These are phyloP conservation scores for Botryosphaeria dothidea DNA, from an alignment of 2,329 filamentous ascomycete species.

Conservation along the genomic window DNA sequence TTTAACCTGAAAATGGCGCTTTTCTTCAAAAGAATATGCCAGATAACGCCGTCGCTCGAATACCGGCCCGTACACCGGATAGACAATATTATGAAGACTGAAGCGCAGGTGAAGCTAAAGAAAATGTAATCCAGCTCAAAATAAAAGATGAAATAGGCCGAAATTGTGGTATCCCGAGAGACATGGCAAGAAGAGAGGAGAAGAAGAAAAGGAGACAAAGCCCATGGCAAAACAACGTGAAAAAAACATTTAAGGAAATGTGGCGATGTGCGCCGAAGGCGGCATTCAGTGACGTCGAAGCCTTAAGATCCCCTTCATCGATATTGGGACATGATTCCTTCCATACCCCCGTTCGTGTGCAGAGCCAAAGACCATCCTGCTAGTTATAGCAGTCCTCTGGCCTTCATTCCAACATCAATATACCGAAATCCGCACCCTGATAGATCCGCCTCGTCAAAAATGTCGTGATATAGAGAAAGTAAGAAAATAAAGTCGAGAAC, in stretches of 20 bases:
- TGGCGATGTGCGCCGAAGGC: not conserved
- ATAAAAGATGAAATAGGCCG: not conserved
- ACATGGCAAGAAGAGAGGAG: not conserved
- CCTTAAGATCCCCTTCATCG: not conserved
- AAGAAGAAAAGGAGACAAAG: not conserved
- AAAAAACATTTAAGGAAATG: not conserved
- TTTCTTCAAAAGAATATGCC: not conserved
- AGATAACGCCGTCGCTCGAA: conserved; percentile 1
- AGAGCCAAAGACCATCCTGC: not conserved
- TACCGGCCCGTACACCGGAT: not conserved
- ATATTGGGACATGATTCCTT: not conserved
- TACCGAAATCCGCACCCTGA: not conserved
- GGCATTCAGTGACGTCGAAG: not conserved
- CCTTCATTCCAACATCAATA: not conserved
- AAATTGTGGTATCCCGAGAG: conserved; percentile 7
- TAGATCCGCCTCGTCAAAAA: not conserved
- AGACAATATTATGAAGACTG: not conserved
- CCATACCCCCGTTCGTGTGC: not conserved
- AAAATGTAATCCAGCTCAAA: not conserved
- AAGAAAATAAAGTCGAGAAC: not conserved
- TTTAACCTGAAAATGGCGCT: not conserved
- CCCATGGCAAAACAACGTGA: not conserved
- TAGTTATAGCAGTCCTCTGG: not conserved
- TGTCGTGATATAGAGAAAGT: not conserved
- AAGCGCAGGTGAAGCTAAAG: not conserved